Conservation (phyloP, 768 basidiomycete species). For the Lentinula guzmanii region DNA sequence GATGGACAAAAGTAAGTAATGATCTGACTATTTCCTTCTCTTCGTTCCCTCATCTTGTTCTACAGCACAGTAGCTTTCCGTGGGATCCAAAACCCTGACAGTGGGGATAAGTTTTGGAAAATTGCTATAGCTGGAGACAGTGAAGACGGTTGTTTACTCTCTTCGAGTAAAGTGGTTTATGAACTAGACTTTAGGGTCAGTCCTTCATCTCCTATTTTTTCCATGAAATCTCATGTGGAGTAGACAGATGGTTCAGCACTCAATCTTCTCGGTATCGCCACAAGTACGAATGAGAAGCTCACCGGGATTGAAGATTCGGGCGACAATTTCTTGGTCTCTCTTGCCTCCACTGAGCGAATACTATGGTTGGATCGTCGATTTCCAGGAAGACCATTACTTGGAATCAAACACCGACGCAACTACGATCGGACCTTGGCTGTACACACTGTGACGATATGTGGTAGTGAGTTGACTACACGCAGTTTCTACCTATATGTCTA, state of each 20-base stretch:
- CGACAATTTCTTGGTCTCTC: conserved; percentile 38
- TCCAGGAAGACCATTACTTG: conserved; percentile 51
- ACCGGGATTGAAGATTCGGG: conserved; percentile 47
- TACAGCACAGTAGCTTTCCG: conserved; percentile 16
- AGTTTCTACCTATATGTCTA: neutral
- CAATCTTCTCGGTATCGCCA: conserved; percentile 29
- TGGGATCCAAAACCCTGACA: conserved; percentile 4
- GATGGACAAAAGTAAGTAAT: conserved; percentile 35
- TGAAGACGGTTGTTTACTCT: conserved; percentile 34
- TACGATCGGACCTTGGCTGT: conserved; percentile 53
- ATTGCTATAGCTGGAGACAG: conserved; percentile 29
- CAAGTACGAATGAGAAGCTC: conserved; percentile 29
- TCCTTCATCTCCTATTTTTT: conserved; percentile 1
- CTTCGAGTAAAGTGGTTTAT: conserved; percentile 37
- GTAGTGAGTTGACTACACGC: conserved; percentile 19
- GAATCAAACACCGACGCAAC: conserved; percentile 53
- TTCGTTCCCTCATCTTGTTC: neutral
- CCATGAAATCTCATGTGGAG: neutral
- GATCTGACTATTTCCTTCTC: neutral
- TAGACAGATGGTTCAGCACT: conserved; percentile 23
- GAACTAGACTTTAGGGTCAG: conserved; percentile 56
- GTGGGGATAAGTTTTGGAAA: conserved; percentile 46
- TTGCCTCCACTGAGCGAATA: conserved; percentile 57
- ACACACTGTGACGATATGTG: conserved; percentile 27
- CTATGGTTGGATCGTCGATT: conserved; percentile 68